A percentile compares a stretch with the other conserved stretches of the same genome.
Conservation (phyloP, 306 rosid genomes). For the Cucurbita pepo region DNA sequence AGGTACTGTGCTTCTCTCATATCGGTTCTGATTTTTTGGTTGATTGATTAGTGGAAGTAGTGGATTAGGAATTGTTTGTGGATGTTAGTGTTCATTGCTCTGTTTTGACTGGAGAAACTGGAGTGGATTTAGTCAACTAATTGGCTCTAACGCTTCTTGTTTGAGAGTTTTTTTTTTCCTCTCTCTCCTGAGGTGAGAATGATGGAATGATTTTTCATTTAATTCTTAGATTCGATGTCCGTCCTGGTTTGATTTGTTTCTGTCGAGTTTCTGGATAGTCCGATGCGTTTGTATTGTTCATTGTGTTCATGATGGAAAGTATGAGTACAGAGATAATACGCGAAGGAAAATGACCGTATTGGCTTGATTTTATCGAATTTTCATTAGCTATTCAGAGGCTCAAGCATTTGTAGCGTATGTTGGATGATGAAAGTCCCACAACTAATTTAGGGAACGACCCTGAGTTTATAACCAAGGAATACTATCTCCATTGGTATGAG, state of each 20-base stretch:
- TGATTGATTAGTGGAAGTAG: neutral
- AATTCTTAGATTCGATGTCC: neutral
- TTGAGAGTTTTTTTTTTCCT: neutral
- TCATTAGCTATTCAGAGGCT: neutral
- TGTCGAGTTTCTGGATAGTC: neutral
- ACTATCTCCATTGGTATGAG: too few species aligned
- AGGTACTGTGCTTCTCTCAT: constrained; percentile 17
- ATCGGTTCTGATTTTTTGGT: neutral
- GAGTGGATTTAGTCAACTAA: neutral
- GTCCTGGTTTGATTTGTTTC: neutral
- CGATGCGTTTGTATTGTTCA: neutral
- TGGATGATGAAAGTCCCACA: too few species aligned
- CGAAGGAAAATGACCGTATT: neutral
- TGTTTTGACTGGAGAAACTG: neutral
- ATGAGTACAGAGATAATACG: neutral
- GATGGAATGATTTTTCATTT: neutral
- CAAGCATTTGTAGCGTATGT: too few species aligned
- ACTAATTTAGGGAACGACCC: too few species aligned
- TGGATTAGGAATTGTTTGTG: neutral
- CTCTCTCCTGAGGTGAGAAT: neutral
- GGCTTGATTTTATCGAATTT: neutral
- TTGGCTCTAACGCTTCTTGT: neutral
- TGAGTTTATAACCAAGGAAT: too few species aligned
- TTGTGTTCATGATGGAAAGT: neutral
- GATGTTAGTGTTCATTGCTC: neutral